These are phyloP conservation scores for Lentinus brumalis DNA, from an alignment of 768 basidiomycete genomes.

Conservation along the genomic window DNA sequence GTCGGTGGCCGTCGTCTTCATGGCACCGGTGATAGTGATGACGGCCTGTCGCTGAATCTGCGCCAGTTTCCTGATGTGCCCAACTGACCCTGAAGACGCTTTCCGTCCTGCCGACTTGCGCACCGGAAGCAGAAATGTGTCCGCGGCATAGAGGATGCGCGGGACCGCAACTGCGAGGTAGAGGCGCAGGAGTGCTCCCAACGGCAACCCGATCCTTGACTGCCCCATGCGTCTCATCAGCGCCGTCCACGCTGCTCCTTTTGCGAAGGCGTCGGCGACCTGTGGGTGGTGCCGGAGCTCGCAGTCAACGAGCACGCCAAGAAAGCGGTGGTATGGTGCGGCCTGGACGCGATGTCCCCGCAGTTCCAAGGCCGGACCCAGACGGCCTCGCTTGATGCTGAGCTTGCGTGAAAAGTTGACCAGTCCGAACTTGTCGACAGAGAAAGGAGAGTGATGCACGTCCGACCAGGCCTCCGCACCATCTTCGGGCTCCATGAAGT, in stretches of 20 bases:
- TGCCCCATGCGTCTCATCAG: constrained; percentile 25
- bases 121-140: not conserved
- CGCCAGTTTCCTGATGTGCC: constrained; percentile 11
- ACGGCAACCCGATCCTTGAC: constrained; percentile 21
- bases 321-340: constrained; percentile 24
- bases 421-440: constrained; percentile 22
- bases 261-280: constrained; percentile 20
- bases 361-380: constrained; percentile 5
- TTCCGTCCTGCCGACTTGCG: not conserved
- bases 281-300: constrained; percentile 29
- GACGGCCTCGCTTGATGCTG: not conserved
- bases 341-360: constrained; percentile 21
- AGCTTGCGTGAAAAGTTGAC: not conserved
- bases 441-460: constrained; percentile 29
- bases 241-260: constrained; percentile 21
- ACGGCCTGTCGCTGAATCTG: constrained; percentile 25
- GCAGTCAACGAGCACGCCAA: constrained; percentile 35
- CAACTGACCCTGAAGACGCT: not conserved
- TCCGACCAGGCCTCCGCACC: constrained; percentile 32
- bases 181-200: constrained; percentile 18
- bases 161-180: constrained; percentile 30
- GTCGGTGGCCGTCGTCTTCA: constrained; percentile 27
- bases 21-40: constrained; percentile 25
- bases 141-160: constrained; percentile 32
- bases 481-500: constrained; percentile 10